These are phyloP conservation scores for Athelia sp. DNA, from an alignment of 1,284 basidiomycete genomes.

Conservation along the genomic window DNA sequence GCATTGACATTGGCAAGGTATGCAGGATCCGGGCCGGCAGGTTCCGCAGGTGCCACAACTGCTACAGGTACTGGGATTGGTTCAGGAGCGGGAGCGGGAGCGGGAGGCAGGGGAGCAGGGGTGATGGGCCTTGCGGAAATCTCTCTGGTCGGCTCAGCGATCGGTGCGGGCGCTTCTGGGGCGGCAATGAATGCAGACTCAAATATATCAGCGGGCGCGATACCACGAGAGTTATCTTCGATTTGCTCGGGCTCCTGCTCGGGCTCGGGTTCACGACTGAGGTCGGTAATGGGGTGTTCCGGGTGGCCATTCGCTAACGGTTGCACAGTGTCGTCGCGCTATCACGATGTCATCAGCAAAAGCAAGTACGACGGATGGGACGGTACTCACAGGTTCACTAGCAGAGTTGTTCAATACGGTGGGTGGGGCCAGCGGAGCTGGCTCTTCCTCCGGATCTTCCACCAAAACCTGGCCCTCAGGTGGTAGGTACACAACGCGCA, in stretches of 20 bases:
- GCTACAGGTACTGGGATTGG: conserved; percentile 1
- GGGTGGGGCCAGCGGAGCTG: no score
- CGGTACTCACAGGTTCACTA: conserved; percentile 40
- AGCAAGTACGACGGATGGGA: conserved; percentile 4
- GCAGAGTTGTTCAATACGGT: no score
- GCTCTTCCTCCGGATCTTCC: conserved; percentile 54
- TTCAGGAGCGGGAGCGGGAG: conserved; percentile 15
- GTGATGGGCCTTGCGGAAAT: conserved; percentile 31
- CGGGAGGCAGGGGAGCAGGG: conserved; percentile 16
- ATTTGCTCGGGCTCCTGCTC: conserved; percentile 14
- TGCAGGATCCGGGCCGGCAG: conserved; percentile 7
- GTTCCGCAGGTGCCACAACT: conserved; percentile 9
- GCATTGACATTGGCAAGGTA: conserved; percentile 25
- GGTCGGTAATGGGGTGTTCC: conserved; percentile 21
- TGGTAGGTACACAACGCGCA: conserved; percentile 89
- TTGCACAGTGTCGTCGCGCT: conserved; percentile 31
- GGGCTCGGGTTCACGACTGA: conserved; percentile 9
- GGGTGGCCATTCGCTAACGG: conserved; percentile 32
- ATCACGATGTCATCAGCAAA: conserved; percentile 5
- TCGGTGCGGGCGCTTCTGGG: conserved; percentile 34
- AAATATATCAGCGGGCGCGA: conserved; percentile 12
- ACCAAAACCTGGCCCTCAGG: conserved; percentile 77
- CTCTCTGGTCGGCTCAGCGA: conserved; percentile 36
- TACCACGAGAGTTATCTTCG: neutral
- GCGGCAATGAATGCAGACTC: conserved; percentile 27